Evolutionary conservation across 805 yeast species (phyloP).

Genomic region (Hanseniaspora pseudoguilliermondii): DNA sequence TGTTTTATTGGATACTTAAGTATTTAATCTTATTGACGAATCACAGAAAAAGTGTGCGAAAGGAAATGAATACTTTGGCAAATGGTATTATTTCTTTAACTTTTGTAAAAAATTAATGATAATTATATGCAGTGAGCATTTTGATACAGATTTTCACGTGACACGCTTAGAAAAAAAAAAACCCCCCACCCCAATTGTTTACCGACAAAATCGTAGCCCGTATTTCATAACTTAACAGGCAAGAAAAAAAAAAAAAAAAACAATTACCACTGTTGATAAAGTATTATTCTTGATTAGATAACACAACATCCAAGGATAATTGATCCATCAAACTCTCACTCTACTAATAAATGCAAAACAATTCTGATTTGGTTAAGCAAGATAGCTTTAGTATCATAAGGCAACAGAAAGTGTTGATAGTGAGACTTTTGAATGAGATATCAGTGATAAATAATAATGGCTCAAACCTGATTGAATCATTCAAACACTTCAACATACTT

Average conservation of each 20-base stretch:
- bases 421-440: slow-evolving; percentile 10
- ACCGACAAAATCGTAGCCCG: too few species aligned
- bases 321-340: neutral
- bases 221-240: neutral
- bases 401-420: slow-evolving; percentile 8
- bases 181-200: too few species aligned
- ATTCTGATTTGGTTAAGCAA: neutral
- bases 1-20: too few species aligned
- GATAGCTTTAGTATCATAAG: neutral
- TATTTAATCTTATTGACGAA: too few species aligned
- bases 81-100: too few species aligned
- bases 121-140: too few species aligned
- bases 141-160: too few species aligned
- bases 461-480: slow-evolving; percentile 8
- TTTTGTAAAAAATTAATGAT: too few species aligned
- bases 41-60: too few species aligned
- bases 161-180: too few species aligned
- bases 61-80: too few species aligned
- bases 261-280: neutral
- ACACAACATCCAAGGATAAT: neutral
- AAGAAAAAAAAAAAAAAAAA: neutral
- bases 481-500: slow-evolving; percentile 6
- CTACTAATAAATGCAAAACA: neutral
- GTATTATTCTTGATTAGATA: neutral
- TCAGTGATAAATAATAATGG: slow-evolving; percentile 9